These are phyloP conservation scores for Litsea cubeba DNA, from an alignment of 164 flowering plant genomes.

Conservation along the genomic window DNA sequence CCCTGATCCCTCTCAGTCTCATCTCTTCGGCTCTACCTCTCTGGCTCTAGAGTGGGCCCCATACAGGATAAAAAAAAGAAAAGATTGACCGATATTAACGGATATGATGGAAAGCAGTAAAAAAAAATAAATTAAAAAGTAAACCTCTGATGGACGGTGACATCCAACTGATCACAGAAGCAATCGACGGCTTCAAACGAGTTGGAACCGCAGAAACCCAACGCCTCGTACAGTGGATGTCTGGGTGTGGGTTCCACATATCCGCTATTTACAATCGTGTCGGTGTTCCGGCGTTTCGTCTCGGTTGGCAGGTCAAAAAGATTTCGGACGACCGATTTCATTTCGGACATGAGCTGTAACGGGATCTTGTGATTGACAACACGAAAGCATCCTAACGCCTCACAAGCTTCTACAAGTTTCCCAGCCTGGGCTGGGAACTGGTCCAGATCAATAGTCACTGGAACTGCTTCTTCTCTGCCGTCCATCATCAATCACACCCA, in stretches of 20 bases:
- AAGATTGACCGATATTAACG: no score
- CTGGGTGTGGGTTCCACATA: constrained; percentile 39
- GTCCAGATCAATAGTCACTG: constrained; percentile 58
- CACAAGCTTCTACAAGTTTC: constrained; percentile 44
- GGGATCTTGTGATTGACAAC: constrained; percentile 52
- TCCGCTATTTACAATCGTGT: constrained; percentile 57
- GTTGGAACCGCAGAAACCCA: constrained; percentile 56
- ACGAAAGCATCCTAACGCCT: constrained; percentile 73
- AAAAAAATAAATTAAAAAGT: background rate
- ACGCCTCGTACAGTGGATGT: constrained; percentile 65
- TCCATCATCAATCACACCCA: background rate
- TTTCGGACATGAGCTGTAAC: constrained; percentile 33
- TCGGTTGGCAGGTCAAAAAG: constrained; percentile 61
- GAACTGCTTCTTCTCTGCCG: constrained; percentile 16
- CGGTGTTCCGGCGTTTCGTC: constrained; percentile 50
- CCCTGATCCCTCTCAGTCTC: no score
- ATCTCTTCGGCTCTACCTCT: no score
- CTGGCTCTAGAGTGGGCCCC: no score
- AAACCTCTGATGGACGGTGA: constrained; percentile 53
- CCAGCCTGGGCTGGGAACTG: constrained; percentile 19
- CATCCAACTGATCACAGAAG: constrained; percentile 51
- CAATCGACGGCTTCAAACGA: constrained; percentile 31
- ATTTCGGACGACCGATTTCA: constrained; percentile 49
- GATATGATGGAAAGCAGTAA: no score
- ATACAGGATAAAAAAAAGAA: no score